Base-by-base conservation (phyloP, 2,329 filamentous ascomycete genomes). In the Colletotrichum orchidophilum region DNA sequence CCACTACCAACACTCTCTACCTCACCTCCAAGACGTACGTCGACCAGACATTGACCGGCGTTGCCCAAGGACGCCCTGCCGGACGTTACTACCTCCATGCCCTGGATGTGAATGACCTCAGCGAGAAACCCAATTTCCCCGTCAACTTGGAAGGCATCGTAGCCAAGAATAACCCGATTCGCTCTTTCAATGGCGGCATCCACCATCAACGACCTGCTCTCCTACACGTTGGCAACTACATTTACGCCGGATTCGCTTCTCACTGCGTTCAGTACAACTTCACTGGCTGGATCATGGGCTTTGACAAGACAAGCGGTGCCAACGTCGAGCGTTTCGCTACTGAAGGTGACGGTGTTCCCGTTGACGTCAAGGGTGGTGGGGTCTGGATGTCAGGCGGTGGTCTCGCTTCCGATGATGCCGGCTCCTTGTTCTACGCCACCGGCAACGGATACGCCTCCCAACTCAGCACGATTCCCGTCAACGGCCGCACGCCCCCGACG, bases 261-360 rank as follows among this genome's bases (percentile, higher is more conserved):
- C 85, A 89, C 71, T 90, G 87, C 60, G 87, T 88, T 27, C 81
- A 85, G 66, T 89, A 85, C 76, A 87, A 89, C 75, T 88, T 88
- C 72, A 88, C 86, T 1, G 86, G 86, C 27, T 85, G 84, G 79
- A 79, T 88, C 50, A 80, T 88, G 50, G 85, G 85, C 3, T 82
- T 85, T 75, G 81, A 87, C 76, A 83, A 85, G 69, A 81, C 79
- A 0, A 80, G 77, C 0, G 81, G 81, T 15, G 74, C 78, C 24
- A 73, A 81, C 31, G 81, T 83, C 21, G 81, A 83, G 74, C 75
- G 75, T 5, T 86, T 80, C 74, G 80, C 84, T 1, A 84, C 82
- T 8, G 80, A 85, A 55, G 80, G 82, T 1, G 76, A 81, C 5
- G 82, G 83, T 3, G 83, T 85, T 4, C 69, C 76, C 42, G 77